Base-by-base conservation (phyloP, 2,329 filamentous ascomycete genomes). In the Ciborinia camelliae region DNA sequence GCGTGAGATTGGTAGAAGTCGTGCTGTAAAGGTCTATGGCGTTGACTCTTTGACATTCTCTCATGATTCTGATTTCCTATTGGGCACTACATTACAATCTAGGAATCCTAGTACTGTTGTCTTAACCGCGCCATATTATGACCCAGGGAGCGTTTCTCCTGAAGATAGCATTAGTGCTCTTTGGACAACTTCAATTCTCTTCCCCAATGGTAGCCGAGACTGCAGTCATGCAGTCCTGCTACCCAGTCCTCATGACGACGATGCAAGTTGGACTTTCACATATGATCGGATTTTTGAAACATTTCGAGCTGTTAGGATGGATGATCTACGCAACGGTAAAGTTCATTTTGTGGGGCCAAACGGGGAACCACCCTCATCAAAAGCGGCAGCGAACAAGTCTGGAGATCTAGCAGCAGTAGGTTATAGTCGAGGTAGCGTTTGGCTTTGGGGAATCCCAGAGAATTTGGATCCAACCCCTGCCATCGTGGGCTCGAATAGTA, bases 111-210 rank as follows among this genome's bases (percentile, higher is more conserved):
- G 84, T 71, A 90, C 91, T 0, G 89, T 94, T 48, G 86, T 92
- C 57, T 81, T 95, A 41, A 64, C 62, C 20, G 90, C 90, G 0
- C 90, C 91, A 1, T 92, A 92, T 72, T 92, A 91, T 74, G 88
- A 90, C 50, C 90, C 87, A 0, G 88, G 88, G 43, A 85, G 84
- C 69, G 82, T 86, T 58, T 81, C 89, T 68, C 82, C 80, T 15
- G 86, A 89, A 65, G 86, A 90, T 65, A 84, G 87, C 67, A 82
- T 92, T 67, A 90, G 88, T 73, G 85, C 88, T 30, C 83, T 94
- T 73, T 95, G 91, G 91, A 94, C 91, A 8, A 92, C 90, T 0
- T 92, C 92, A 41, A 93, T 95, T 53, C 79, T 95, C 3, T 94
- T 94, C 64, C 90, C 91, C 4, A 91, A 92, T 70, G 88, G 86